These are phyloP conservation scores for Sambucus nigra DNA, from an alignment of 129 eudicot species.

Conservation along the genomic window DNA sequence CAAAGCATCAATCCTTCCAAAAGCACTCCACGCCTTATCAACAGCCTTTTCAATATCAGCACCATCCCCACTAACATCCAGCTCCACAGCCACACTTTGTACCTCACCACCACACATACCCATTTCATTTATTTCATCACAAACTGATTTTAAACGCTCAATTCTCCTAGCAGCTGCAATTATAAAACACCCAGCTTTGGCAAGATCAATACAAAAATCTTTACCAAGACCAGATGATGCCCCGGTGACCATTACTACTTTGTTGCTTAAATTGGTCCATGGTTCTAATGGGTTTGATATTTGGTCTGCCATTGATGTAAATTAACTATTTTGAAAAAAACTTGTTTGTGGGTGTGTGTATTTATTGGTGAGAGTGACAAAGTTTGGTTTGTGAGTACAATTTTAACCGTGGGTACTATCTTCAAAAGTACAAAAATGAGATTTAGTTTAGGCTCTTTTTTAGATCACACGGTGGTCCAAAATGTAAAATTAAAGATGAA, in stretches of 20 bases:
- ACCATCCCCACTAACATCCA: constrained; percentile 22
- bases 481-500: too few relatives aligned
- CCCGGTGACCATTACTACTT: constrained; percentile 43
- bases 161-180: constrained; percentile 35
- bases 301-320: neutral
- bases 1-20: constrained; percentile 33
- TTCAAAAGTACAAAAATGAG: too few relatives aligned
- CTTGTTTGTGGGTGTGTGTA: too few relatives aligned
- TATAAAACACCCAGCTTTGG: constrained; percentile 32
- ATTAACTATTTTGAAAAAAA: too few relatives aligned
- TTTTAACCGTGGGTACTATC: too few relatives aligned
- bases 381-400: too few relatives aligned
- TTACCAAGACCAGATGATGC: constrained; percentile 40
- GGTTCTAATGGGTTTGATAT: constrained; percentile 3
- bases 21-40: constrained; percentile 28
- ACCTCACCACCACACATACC: too few relatives aligned
- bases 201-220: constrained; percentile 30
- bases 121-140: constrained; percentile 27
- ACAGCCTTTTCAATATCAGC: constrained; percentile 19
- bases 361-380: too few relatives aligned
- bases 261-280: constrained; percentile 18
- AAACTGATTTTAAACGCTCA: constrained; percentile 26
- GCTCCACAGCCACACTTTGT: constrained; percentile 36
- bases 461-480: too few relatives aligned
- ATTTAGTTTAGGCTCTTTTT: too few relatives aligned